A percentile compares a stretch with the other conserved stretches of the same genome.
These are phyloP conservation scores for Bonia amplexicaulis DNA, from an alignment of 176 grass and related monocot species.

Conservation along the genomic window DNA sequence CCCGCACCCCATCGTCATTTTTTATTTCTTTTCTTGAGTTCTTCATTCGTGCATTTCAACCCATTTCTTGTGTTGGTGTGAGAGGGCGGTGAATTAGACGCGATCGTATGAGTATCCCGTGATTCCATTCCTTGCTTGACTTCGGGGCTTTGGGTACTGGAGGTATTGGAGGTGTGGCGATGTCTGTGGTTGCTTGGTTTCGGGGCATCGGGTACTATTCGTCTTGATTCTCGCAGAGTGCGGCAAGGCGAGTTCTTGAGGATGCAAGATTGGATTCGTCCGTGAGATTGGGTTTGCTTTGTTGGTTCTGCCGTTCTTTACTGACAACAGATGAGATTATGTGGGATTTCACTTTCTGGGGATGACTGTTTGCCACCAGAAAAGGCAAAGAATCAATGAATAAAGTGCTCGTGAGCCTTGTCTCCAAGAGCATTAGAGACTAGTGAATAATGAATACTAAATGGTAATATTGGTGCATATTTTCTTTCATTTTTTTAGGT, in stretches of 20 bases:
- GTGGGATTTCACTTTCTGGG: constrained; percentile 33
- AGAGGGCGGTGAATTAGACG: not conserved
- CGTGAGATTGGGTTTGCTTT: not conserved
- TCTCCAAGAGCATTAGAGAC: constrained; percentile 13
- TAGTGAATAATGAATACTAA: not conserved
- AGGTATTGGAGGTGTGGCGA: not conserved
- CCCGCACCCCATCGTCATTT: not conserved
- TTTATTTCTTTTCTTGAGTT: not conserved
- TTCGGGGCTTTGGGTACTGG: not conserved
- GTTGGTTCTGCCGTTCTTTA: not conserved
- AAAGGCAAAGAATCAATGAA: constrained; percentile 35
- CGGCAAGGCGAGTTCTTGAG: not conserved
- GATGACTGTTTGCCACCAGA: not conserved
- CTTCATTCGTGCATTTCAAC: constrained; percentile 1
- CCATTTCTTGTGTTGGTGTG: not conserved
- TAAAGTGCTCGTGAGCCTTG: constrained; percentile 19
- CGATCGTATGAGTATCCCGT: not conserved
- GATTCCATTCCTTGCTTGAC: not conserved
- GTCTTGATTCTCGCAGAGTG: not conserved
- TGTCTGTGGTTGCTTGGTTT: not conserved
- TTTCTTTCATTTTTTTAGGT: not conserved
- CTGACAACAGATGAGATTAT: constrained; percentile 2
- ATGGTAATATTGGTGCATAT: not conserved
- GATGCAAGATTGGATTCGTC: not conserved
- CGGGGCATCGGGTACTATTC: not conserved